A percentile compares a stretch with the other conserved stretches of the same genome.
Conservation (phyloP, 495 filamentous ascomycete genomes). For the Penicillium lividum region DNA sequence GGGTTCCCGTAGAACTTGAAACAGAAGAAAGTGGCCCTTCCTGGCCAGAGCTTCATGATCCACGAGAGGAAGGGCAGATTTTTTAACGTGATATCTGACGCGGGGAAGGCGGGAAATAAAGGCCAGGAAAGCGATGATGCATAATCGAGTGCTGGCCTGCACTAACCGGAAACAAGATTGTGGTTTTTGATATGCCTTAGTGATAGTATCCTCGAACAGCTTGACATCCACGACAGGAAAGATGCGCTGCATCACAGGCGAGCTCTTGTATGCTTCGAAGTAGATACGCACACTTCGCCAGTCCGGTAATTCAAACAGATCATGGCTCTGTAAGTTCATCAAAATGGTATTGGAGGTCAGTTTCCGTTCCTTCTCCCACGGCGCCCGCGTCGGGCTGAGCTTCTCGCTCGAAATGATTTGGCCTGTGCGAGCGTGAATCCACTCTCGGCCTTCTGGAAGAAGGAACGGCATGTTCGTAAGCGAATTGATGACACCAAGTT, state of each 20-base stretch:
- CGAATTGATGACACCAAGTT: conserved; percentile 47
- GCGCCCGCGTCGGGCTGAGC: conserved; percentile 32
- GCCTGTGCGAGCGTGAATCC: conserved; percentile 49
- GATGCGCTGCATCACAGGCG: conserved; percentile 37
- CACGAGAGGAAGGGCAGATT: not conserved
- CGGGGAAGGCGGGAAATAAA: conserved; percentile 35
- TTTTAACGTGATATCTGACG: conserved; percentile 8
- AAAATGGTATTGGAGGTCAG: conserved; percentile 26
- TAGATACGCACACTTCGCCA: conserved; percentile 20
- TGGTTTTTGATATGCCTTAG: conserved; percentile 36
- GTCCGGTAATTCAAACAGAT: conserved; percentile 34
- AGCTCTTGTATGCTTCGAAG: conserved; percentile 27
- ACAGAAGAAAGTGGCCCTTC: conserved; percentile 40
- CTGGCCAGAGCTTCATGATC: conserved; percentile 38
- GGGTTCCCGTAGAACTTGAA: conserved; percentile 43
- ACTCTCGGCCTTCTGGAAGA: conserved; percentile 44
- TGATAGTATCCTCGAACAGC: conserved; percentile 44
- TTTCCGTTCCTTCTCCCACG: conserved; percentile 39
- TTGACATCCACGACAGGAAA: conserved; percentile 46
- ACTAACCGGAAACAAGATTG: conserved; percentile 13
- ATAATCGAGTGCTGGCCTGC: conserved; percentile 37
- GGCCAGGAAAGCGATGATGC: conserved; percentile 47
- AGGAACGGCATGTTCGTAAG: conserved; percentile 50
- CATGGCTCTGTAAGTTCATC: conserved; percentile 22
- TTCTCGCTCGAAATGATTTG: conserved; percentile 39